Percentiles rank a stretch among this genome's conserved stretches.
phyloP scores from a whole-genome alignment of 1,284 basidiomycete genomes.

The Malassezia vespertilionis region DNA sequence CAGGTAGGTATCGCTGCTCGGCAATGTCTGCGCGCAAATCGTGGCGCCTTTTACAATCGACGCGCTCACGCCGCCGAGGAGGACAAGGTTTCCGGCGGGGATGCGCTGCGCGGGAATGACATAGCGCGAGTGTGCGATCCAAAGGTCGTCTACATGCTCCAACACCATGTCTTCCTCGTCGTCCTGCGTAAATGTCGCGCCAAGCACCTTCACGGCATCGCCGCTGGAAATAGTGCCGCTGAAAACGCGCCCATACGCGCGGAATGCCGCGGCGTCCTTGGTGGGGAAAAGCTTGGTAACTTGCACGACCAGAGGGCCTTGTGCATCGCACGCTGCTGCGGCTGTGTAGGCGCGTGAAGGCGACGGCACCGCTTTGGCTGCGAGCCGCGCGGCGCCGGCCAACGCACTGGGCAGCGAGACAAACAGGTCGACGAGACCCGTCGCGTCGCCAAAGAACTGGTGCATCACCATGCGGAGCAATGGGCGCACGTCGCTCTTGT shows the following conservation, averaged over 20 bases:
- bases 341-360: slow-evolving; percentile 48
- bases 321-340: slow-evolving; percentile 71
- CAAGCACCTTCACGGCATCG: slow-evolving; percentile 81
- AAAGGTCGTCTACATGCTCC: slow-evolving; percentile 71
- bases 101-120: slow-evolving; percentile 76
- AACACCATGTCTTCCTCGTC: slow-evolving; percentile 97
- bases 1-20: slow-evolving; percentile 70
- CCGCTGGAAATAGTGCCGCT: slow-evolving; percentile 79
- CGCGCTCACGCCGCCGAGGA: slow-evolving; percentile 82
- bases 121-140: slow-evolving; percentile 86
- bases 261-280: slow-evolving; percentile 85
- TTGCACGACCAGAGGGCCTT: slow-evolving; percentile 82
- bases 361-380: slow-evolving; percentile 47
- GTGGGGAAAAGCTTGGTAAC: slow-evolving; percentile 90
- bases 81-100: slow-evolving; percentile 80
- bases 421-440: slow-evolving; percentile 85
- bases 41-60: slow-evolving; percentile 94
- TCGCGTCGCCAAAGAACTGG: slow-evolving; percentile 79
- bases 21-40: slow-evolving; percentile 48
- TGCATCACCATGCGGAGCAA: slow-evolving; percentile 82
- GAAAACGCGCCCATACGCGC: slow-evolving; percentile 86
- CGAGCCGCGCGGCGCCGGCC: slow-evolving; percentile 62
- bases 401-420: slow-evolving; percentile 75
- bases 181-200: slow-evolving; percentile 89
- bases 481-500: slow-evolving; percentile 95